Evolutionary conservation across 306 rosid species (phyloP).

Genomic region (Vigna reflexopilosa): DNA sequence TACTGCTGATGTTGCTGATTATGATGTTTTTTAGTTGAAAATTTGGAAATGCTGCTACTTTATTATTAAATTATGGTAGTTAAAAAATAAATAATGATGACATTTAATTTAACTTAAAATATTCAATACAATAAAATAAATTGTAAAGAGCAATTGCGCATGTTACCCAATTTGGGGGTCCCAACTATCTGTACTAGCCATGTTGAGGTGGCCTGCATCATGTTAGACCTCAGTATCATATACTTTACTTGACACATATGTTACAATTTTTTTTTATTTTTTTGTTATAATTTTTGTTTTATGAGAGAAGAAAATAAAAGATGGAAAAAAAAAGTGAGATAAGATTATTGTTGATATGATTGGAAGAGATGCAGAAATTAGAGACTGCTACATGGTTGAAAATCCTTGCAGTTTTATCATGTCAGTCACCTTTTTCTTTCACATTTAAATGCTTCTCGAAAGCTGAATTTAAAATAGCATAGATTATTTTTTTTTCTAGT

Average conservation of each 20-base stretch:
- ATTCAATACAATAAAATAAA: neutral
- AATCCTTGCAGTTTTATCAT: neutral
- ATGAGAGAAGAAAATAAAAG: neutral
- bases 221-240: constrained; percentile 5
- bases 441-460: neutral
- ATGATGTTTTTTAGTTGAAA: constrained; percentile 33
- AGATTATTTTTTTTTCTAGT: no score
- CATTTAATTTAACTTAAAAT: constrained; percentile 1
- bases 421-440: neutral
- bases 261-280: neutral
- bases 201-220: constrained; percentile 22
- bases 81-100: neutral
- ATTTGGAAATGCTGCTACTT: neutral
- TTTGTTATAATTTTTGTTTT: neutral
- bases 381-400: neutral
- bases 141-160: neutral
- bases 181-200: constrained; percentile 27
- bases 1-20: constrained; percentile 20
- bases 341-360: neutral
- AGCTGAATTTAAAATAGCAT: no score
- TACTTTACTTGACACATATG: constrained; percentile 3
- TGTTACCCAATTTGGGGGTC: constrained; percentile 42
- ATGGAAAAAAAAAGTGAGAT: neutral
- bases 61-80: neutral
- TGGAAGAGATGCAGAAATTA: neutral